Conservation (phyloP, 176 grass and related monocot species). For the Alloteropsis semialata region DNA sequence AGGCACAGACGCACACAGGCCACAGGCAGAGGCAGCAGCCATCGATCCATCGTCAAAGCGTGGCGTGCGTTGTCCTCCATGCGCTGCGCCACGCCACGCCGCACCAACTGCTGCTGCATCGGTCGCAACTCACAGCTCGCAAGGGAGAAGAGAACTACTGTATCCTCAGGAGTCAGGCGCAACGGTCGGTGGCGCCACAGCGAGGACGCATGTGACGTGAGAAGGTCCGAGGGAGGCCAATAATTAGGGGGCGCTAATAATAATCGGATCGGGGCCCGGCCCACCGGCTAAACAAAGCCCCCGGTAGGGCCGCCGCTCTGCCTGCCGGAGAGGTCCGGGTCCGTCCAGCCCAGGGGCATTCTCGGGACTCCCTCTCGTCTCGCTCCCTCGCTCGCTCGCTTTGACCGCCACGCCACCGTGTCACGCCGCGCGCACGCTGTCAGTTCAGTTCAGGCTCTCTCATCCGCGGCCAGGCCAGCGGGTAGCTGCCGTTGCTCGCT, state of each 20-base stretch:
- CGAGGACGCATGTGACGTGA: constrained; percentile 27
- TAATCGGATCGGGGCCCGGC: not conserved
- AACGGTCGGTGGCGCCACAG: constrained; percentile 29
- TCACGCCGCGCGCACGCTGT: no score
- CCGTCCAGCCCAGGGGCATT: not conserved
- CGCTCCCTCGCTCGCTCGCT: not conserved
- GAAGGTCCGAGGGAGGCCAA: not conserved
- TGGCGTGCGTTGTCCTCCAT: constrained; percentile 35
- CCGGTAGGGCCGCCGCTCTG: constrained; percentile 3
- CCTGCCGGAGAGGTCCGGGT: not conserved
- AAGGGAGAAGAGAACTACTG: no score
- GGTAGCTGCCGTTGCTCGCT: not conserved
- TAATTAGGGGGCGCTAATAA: not conserved
- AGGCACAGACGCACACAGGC: no score
- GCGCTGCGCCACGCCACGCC: not conserved
- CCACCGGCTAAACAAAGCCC: not conserved
- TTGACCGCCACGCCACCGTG: not conserved
- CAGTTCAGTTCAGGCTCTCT: no score
- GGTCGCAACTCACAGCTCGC: not conserved
- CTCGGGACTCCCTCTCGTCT: not conserved
- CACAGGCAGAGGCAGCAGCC: no score
- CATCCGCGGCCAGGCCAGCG: no score
- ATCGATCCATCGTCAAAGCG: constrained; percentile 3
- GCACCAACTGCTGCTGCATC: not conserved
- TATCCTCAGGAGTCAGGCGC: no score